phyloP scores from a whole-genome alignment of 2,329 filamentous ascomycete species.

The Penicillium italicum region DNA sequence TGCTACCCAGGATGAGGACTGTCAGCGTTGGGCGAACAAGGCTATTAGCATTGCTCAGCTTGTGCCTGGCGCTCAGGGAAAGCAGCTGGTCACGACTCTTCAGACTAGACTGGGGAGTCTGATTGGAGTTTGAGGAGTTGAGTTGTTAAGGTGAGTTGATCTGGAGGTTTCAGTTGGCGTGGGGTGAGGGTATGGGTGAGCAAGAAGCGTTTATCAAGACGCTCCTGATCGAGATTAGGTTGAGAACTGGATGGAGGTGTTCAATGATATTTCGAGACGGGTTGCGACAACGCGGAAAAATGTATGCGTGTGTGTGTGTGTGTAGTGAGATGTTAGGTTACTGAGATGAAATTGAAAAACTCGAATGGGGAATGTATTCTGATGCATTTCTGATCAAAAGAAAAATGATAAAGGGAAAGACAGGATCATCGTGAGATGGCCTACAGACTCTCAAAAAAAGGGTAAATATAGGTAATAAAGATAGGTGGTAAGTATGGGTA shows the following conservation, averaged over 20 bases:
- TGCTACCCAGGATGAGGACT: conserved; percentile 29
- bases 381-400: neutral
- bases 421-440: conserved; percentile 7
- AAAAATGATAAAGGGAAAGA: neutral
- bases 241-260: neutral
- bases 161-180: neutral
- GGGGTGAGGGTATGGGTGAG: neutral
- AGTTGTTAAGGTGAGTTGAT: neutral
- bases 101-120: conserved; percentile 14
- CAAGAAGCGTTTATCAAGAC: neutral
- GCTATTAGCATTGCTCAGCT: conserved; percentile 35
- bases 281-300: neutral
- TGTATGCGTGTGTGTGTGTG: neutral
- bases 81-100: neutral
- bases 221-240: neutral
- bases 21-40: conserved; percentile 36
- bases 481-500: conserved; percentile 32
- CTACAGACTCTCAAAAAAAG: conserved; percentile 5
- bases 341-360: neutral
- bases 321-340: neutral
- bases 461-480: too few relatives aligned
- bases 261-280: too few relatives aligned
- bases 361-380: neutral
- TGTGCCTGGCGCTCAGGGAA: conserved; percentile 21
- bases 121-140: neutral